Base-by-base conservation (phyloP, 768 basidiomycete genomes). In the Pleurotus ostreatus region DNA sequence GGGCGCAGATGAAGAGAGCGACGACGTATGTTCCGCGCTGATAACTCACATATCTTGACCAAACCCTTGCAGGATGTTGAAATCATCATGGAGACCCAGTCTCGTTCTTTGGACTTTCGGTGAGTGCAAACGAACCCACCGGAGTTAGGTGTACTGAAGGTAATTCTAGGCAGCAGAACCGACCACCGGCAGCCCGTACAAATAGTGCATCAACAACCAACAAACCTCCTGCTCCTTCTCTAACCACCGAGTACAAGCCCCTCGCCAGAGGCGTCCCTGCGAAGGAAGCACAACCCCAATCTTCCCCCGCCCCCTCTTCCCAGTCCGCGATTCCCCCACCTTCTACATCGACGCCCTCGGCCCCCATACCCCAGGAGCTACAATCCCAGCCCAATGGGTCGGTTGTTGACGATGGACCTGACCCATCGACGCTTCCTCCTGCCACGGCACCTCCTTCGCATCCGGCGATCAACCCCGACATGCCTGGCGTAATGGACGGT, bases 221-320 rank as follows among this genome's bases (percentile, higher is more conserved):
- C 16, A 70, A 68, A 72, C 77, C 73, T 18, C 73, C 71, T 22
- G 78, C 78, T 54, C 79, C 85, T 8, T 80, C 87, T 56, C 71
- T 90, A 46, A 91, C 90, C 22, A 92, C 89, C 5, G 89, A 93
- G 71, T 92, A 92, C 66, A 92, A 87, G 4, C 85, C 86, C 8
- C 82, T 86, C 38, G 81, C 85, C 59, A 76, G 88, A 55, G 83
- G 80, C 7, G 78, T 73, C n/a, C 76, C 75, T 8, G 57, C 66
- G 18, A 63, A 69, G 30, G 74, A 58, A 66, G 55, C 61, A 46
- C 62, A 69, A 49, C n/a, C 39, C 25, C 41, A 52, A 6, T 16
- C 57, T 5, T 40, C 23, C 44, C 25, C 46, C 16, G n/a, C 63
- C 34, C 63, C 68, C 13, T 63, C 69, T 47, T 55, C 51, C 48